Conservation (phyloP, 495 filamentous ascomycete genomes). For the Tetracladium marchalianum region DNA sequence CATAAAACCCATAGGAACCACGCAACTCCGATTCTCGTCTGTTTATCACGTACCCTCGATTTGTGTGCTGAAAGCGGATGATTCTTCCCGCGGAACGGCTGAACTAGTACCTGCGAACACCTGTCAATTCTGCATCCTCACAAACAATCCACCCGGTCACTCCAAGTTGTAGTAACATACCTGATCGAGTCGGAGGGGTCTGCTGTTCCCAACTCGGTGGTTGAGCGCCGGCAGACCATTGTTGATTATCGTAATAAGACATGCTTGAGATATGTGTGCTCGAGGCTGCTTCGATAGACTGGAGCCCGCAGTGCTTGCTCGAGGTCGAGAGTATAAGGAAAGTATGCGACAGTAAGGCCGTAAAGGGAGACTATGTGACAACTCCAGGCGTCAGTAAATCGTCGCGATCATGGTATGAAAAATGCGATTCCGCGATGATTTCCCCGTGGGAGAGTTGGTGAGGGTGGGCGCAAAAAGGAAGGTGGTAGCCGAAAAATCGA, state of each 20-base stretch:
- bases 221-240: constrained; percentile 60
- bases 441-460: no score
- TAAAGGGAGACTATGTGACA: constrained; percentile 6
- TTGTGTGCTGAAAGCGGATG: constrained; percentile 74
- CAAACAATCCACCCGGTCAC: constrained; percentile 2
- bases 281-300: constrained; percentile 17
- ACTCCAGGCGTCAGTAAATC: no score
- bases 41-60: constrained; percentile 68
- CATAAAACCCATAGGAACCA: neutral
- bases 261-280: constrained; percentile 35
- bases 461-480: no score
- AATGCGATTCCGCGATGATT: no score
- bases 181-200: constrained; percentile 77
- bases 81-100: constrained; percentile 65
- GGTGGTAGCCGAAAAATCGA: constrained; percentile 13
- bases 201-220: constrained; percentile 72
- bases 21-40: constrained; percentile 1
- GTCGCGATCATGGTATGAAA: no score
- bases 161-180: constrained; percentile 34
- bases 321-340: constrained; percentile 13
- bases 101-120: constrained; percentile 59
- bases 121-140: constrained; percentile 22
- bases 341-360: constrained; percentile 14
- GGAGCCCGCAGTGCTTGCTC: constrained; percentile 21
- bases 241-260: constrained; percentile 87